A percentile compares a stretch with the other conserved stretches of the same genome.
phyloP scores from a whole-genome alignment of 169 alveolate species.

The Plasmodium malariae region DNA sequence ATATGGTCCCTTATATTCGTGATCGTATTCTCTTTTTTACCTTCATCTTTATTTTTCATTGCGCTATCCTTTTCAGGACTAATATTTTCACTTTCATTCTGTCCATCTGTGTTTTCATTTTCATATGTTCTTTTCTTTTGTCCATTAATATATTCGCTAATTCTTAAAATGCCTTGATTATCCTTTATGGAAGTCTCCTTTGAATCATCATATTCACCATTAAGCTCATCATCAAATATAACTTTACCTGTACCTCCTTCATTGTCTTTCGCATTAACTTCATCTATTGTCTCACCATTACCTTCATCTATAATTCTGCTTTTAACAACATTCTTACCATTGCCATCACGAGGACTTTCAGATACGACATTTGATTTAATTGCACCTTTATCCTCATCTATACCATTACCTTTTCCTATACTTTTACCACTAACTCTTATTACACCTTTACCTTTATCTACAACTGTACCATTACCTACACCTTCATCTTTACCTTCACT shows the following conservation, averaged over 20 bases:
- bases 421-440: neutral
- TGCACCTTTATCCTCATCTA: neutral
- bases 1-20: neutral
- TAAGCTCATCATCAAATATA: too few relatives aligned
- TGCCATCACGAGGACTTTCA: neutral
- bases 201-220: too few relatives aligned
- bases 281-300: neutral
- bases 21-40: neutral
- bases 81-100: constrained; percentile 8
- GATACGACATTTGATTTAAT: neutral
- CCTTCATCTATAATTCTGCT: neutral
- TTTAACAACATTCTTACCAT: neutral
- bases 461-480: neutral
- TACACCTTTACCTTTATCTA: constrained; percentile 9
- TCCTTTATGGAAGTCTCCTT: too few relatives aligned
- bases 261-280: neutral
- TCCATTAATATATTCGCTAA: neutral
- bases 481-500: neutral
- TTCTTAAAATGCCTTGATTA: too few relatives aligned
- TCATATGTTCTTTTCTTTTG: neutral
- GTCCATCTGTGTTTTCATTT: neutral
- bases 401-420: neutral
- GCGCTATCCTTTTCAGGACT: neutral
- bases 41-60: neutral
- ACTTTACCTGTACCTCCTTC: neutral